Conservation (phyloP, 2,329 filamentous ascomycete species). For the Ophiostoma tasmaniense region DNA sequence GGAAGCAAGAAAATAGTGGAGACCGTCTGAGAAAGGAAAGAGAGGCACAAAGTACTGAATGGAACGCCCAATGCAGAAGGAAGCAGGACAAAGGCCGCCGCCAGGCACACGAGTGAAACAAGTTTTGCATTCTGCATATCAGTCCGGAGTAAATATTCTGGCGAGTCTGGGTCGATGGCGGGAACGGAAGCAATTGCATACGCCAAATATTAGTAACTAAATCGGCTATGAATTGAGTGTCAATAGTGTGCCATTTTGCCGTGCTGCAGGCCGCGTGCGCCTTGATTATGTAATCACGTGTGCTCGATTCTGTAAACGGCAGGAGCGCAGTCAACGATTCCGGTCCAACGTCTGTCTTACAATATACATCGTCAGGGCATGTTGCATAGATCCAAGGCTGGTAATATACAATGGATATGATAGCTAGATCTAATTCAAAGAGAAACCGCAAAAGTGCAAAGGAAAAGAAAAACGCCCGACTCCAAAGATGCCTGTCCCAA, state of each 20-base stretch:
- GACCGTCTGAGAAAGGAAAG: background rate
- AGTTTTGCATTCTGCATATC: background rate
- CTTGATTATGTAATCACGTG: background rate
- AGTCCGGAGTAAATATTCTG: background rate
- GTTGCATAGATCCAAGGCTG: background rate
- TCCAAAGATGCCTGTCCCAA: constrained; percentile 9
- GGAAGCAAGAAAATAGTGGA: background rate
- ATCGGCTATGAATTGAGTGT: background rate
- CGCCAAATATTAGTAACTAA: too few relatives aligned
- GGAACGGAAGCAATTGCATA: background rate
- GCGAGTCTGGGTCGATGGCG: too few relatives aligned
- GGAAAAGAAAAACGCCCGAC: constrained; percentile 1
- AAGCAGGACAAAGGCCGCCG: background rate
- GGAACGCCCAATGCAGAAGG: background rate
- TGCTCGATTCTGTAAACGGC: background rate
- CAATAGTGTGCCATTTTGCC: background rate
- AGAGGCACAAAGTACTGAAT: constrained; percentile 1
- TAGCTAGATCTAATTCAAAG: background rate
- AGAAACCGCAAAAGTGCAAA: background rate
- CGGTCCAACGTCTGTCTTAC: background rate
- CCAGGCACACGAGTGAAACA: background rate
- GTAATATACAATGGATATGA: background rate
- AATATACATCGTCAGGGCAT: too few relatives aligned
- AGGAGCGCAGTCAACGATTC: background rate
- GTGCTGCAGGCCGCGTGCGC: background rate